phyloP scores from a whole-genome alignment of 352 stramenopile species.

The Phytophthora sansomeana region DNA sequence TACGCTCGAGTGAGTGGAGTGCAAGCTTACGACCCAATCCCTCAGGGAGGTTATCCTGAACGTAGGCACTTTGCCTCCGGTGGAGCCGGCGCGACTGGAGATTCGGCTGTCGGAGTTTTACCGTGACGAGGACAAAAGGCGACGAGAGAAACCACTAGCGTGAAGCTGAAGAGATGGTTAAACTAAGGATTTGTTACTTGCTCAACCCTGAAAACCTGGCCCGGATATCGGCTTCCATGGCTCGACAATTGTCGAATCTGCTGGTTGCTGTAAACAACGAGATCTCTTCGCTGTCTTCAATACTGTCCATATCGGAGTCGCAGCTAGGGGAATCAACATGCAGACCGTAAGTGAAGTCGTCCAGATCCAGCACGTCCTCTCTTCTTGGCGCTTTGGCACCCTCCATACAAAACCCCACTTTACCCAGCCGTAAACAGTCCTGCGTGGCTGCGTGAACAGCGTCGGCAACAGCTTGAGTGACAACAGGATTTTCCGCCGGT shows the following conservation, averaged over 20 bases:
- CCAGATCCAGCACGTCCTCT: conserved; percentile 15
- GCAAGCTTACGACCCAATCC: conserved; percentile 49
- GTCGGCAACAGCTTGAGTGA: conserved; percentile 21
- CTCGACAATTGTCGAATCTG: conserved; percentile 16
- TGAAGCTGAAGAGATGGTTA: neutral
- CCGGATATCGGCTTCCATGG: conserved; percentile 23
- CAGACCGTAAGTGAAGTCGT: conserved; percentile 5
- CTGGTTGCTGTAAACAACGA: conserved; percentile 13
- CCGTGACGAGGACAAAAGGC: conserved; percentile 20
- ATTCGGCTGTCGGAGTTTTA: conserved; percentile 71
- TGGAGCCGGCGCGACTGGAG: conserved; percentile 62
- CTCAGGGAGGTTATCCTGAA: conserved; percentile 45
- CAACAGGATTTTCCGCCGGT: conserved; percentile 4
- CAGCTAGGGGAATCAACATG: conserved; percentile 4
- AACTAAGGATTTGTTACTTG: neutral
- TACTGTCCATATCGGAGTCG: neutral
- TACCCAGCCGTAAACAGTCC: conserved; percentile 24
- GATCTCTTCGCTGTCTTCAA: conserved; percentile 27
- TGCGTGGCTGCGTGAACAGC: conserved; percentile 31
- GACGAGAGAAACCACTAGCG: neutral
- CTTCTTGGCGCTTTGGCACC: neutral
- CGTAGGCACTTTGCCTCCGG: conserved; percentile 35
- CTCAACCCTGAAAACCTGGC: neutral
- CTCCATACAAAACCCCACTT: conserved; percentile 15
- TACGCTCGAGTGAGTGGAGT: conserved; percentile 43